A percentile compares a stretch with the other conserved stretches of the same genome.
Conservation (phyloP, 1,139 yeast genomes). For the Suhomyces wounanorum region DNA sequence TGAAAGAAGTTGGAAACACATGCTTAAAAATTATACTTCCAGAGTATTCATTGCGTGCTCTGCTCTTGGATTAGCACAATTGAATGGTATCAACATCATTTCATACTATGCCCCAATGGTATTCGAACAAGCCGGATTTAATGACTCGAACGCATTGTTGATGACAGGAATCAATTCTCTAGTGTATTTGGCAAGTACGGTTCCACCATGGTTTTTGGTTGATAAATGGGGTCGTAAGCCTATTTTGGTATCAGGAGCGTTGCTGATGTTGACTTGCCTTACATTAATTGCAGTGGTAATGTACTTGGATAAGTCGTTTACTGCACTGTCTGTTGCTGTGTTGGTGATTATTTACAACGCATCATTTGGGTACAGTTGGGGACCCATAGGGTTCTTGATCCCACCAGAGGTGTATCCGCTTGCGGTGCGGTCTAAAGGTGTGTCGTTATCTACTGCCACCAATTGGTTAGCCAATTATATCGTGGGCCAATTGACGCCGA, state of each 20-base stretch:
- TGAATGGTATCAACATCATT: conserved; percentile 57
- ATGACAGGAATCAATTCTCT: conserved; percentile 57
- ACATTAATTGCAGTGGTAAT: conserved; percentile 43
- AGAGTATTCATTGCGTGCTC: conserved; percentile 52
- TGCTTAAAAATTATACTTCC: conserved; percentile 39
- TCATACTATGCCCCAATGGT: conserved; percentile 59
- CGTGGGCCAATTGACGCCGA: conserved; percentile 57
- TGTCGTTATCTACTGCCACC: conserved; percentile 54
- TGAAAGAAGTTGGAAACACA: conserved; percentile 48
- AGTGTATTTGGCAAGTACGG: conserved; percentile 48
- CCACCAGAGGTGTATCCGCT: conserved; percentile 58
- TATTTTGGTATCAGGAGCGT: conserved; percentile 50
- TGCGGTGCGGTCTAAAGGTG: conserved; percentile 57
- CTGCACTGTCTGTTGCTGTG: conserved; percentile 50
- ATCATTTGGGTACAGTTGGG: conserved; percentile 58
- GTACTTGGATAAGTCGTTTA: conserved; percentile 37
- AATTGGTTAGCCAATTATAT: conserved; percentile 58
- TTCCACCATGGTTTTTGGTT: conserved; percentile 58
- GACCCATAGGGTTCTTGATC: conserved; percentile 56
- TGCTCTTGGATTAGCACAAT: conserved; percentile 55
- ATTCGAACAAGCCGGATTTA: conserved; percentile 54
- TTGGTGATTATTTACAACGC: conserved; percentile 55
- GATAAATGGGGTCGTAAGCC: conserved; percentile 59
- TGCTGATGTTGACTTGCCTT: conserved; percentile 49
- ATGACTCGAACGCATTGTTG: conserved; percentile 48